These are phyloP conservation scores for Bruguiera sexangula DNA, from an alignment of 345 rosid genomes.

Conservation along the genomic window DNA sequence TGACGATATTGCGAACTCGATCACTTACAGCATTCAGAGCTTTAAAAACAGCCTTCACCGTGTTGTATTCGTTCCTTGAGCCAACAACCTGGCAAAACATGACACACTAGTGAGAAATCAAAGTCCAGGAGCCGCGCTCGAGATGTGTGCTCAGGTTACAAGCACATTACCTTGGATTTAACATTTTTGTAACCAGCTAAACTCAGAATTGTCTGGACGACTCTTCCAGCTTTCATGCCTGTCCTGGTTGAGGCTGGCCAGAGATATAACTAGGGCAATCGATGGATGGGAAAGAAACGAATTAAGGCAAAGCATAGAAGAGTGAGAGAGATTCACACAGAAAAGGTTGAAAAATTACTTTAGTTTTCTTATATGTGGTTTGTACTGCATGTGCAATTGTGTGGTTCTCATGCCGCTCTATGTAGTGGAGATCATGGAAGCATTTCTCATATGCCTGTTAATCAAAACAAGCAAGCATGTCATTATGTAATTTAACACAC, in stretches of 20 bases:
- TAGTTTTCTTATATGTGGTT: slow-evolving; percentile 83
- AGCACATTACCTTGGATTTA: slow-evolving; percentile 75
- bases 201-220: slow-evolving; percentile 64
- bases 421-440: slow-evolving; percentile 86
- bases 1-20: neutral
- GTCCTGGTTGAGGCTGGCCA: slow-evolving; percentile 91
- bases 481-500: neutral
- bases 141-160: neutral
- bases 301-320: neutral
- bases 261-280: slow-evolving; percentile 59
- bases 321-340: neutral
- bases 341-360: slow-evolving; percentile 38
- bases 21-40: slow-evolving; percentile 88
- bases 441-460: slow-evolving; percentile 89
- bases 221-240: slow-evolving; percentile 92
- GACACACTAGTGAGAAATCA: slow-evolving; percentile 6
- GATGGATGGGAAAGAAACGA: slow-evolving; percentile 1
- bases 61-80: slow-evolving; percentile 93
- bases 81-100: slow-evolving; percentile 61
- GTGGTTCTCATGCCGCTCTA: slow-evolving; percentile 91
- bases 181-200: slow-evolving; percentile 92
- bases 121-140: neutral
- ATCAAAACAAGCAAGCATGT: slow-evolving; percentile 1
- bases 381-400: slow-evolving; percentile 94
- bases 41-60: slow-evolving; percentile 84